Base-by-base conservation (phyloP, 2,329 filamentous ascomycete species). In the Trichoderma brevicompactum region DNA sequence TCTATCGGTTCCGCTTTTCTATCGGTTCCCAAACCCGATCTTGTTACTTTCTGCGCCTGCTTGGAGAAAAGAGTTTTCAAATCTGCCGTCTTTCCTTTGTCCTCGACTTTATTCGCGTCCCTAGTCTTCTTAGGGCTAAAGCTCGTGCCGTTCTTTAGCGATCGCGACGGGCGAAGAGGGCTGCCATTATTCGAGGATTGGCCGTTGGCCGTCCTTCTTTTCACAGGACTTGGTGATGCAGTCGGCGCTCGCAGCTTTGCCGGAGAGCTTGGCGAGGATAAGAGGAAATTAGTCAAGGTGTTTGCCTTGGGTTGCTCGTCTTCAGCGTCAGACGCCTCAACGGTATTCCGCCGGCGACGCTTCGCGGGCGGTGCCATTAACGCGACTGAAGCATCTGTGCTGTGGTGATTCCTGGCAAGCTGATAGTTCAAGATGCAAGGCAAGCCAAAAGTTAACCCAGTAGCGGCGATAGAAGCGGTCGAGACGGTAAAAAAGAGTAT, bases 21-120 rank as follows among this genome's bases (percentile, higher is more conserved):
- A 15, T 75, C 74, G 52, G 71, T 73, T 8, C 69, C 68, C 2
- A 72, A 71, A n/a, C 75, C 72, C 1, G 74, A 70, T 61, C 74
- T 76, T 40, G 78, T 73, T 19, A 79, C 79, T 44, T 79, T 81
- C 68, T 87, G 83, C 7, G 82, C 82, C 72, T 89, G 87, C 56
- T 82, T 87, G 17, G 86, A 87, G 69, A 89, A 89, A 17, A 89
- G 79, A 0, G 84, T 81, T 70, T 83, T 79, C 13, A 89, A 78
- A 69, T 89, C 83, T 3, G 80, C 85, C 7, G 82, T 83, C 67
- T 83, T 85, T 5, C 80, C 82, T 68, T 81, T 85, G 60, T 84
- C 83, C 7, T 80, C 80, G 6, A 74, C 67, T 66, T 80, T 82
- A n/a, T 71, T 72, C 44, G 71, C 70, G 40, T 72, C 75, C 34